phyloP scores from a whole-genome alignment of 2,329 filamentous ascomycete species.

The Raffaelea deltoideospora region DNA sequence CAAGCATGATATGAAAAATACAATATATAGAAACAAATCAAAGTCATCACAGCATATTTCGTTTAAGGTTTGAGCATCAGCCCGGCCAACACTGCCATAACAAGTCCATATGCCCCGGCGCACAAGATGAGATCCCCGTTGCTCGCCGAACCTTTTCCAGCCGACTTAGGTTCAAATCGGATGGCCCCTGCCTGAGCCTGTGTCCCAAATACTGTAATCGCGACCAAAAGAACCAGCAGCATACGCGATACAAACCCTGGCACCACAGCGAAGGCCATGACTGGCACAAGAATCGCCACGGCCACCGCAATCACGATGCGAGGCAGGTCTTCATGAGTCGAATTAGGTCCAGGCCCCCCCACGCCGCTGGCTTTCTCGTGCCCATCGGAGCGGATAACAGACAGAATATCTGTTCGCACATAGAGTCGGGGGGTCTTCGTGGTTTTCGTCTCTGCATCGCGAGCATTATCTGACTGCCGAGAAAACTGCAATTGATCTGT shows the following conservation, averaged over 20 bases:
- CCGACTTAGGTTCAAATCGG: neutral
- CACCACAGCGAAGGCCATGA: slow-evolving; percentile 43
- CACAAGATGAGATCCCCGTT: slow-evolving; percentile 6
- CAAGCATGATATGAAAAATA: too few relatives aligned
- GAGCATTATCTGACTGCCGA: too few relatives aligned
- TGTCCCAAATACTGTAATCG: slow-evolving; percentile 21
- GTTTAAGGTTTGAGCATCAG: neutral
- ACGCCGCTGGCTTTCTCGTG: too few relatives aligned
- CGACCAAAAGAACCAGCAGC: slow-evolving; percentile 38
- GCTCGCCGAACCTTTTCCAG: too few relatives aligned
- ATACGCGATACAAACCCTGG: slow-evolving; percentile 41
- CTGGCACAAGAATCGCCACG: slow-evolving; percentile 37
- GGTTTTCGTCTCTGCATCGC: too few relatives aligned
- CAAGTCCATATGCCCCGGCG: slow-evolving; percentile 5
- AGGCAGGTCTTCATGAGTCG: slow-evolving; percentile 6
- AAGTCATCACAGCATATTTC: too few relatives aligned
- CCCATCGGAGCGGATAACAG: too few relatives aligned
- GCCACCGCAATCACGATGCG: slow-evolving; percentile 29
- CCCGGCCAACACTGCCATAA: slow-evolving; percentile 5
- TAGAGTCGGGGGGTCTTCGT: too few relatives aligned
- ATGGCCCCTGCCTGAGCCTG: slow-evolving; percentile 4
- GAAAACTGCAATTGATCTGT: too few relatives aligned
- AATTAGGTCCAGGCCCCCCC: too few relatives aligned
- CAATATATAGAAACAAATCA: too few relatives aligned
- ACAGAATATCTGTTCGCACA: too few relatives aligned